Base-by-base conservation (phyloP, 257 asterid species). In the Perilla frutescens region DNA sequence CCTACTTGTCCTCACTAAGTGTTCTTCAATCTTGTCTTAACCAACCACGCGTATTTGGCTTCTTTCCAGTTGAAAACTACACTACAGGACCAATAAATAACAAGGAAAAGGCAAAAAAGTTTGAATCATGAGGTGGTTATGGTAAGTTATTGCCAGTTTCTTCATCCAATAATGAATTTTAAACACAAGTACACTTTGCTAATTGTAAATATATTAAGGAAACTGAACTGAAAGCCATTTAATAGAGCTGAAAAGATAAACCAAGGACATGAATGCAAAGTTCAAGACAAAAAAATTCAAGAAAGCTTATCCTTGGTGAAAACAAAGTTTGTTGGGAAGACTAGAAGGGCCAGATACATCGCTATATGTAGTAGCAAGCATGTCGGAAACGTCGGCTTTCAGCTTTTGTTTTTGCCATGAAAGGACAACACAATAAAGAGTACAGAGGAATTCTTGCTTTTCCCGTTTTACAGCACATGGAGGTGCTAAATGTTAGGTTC, bases 341-440 rank as follows among this genome's bases (percentile, higher is more conserved):
- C 0, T 59, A 59, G 75, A 86, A 87, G 90, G 92, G 80, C 87
- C 91, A 78, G 81, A 81, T 82, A 90, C 90, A 88, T 62, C 66
- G 81, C 75, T 78, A 60, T 54, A 62, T 68, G 57, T 53, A 69
- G 87, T 66, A 75, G 39, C 41, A 80, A 75, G 74, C 82, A 76
- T 81, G 87, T 70, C 79, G 81, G 80, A 40, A 44, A 61, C 15
- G 77, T 83, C 82, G 76, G 73, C 59, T 73, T 62, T 71, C 12
- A 40, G 75, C 53, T 67, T 49, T 71, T 77, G 76, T 61, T 81
- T 73, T 71, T 68, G 78, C 77, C 62, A 29, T 41, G 79, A 79
- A 66, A 60, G 80, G 84, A 78, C 81, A 83, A 77, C 20, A 65
- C 85, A 48, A 4, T 49, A 2, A 49, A 72, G 62, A 14, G 34